phyloP scores from a whole-genome alignment of 2,329 filamentous ascomycete species.

The Didymella pomorum region DNA sequence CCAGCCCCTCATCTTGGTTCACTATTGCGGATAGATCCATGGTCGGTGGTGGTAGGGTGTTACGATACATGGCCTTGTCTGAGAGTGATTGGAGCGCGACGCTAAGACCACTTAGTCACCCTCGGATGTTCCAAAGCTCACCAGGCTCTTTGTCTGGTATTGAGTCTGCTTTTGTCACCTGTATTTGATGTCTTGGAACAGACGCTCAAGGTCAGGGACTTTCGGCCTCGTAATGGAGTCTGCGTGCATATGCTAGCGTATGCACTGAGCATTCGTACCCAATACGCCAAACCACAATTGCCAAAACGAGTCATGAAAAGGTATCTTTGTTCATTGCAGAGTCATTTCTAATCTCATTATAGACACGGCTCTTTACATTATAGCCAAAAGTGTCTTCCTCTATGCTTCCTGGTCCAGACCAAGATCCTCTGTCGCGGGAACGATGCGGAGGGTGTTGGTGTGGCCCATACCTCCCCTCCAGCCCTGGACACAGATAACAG shows the following conservation, averaged over 20 bases:
- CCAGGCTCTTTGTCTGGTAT: slow-evolving; percentile 5
- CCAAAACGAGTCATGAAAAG: slow-evolving; percentile 36
- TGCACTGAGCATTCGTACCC: slow-evolving; percentile 30
- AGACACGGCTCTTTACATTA: slow-evolving; percentile 23
- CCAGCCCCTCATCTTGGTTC: slow-evolving; percentile 43
- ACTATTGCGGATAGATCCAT: slow-evolving; percentile 50
- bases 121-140: slow-evolving; percentile 3
- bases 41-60: slow-evolving; percentile 38
- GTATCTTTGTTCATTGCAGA: slow-evolving; percentile 23
- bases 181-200: background rate
- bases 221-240: slow-evolving; percentile 14
- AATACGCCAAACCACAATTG: slow-evolving; percentile 34
- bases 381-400: slow-evolving; percentile 21
- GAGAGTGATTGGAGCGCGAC: slow-evolving; percentile 21
- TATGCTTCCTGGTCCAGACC: slow-evolving; percentile 59
- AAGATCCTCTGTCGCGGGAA: slow-evolving; percentile 60
- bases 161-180: slow-evolving; percentile 6
- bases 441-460: slow-evolving; percentile 76
- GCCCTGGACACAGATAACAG: slow-evolving; percentile 84
- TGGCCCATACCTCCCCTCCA: slow-evolving; percentile 93
- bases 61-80: slow-evolving; percentile 29
- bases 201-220: slow-evolving; percentile 5
- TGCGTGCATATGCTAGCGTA: slow-evolving; percentile 36
- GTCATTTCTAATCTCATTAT: slow-evolving; percentile 22
- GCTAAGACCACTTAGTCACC: slow-evolving; percentile 21